Evolutionary conservation across 441 rosid species (phyloP), one percentile per base, ranked within the genome.

Genomic region (Syzygium malaccense): DNA sequence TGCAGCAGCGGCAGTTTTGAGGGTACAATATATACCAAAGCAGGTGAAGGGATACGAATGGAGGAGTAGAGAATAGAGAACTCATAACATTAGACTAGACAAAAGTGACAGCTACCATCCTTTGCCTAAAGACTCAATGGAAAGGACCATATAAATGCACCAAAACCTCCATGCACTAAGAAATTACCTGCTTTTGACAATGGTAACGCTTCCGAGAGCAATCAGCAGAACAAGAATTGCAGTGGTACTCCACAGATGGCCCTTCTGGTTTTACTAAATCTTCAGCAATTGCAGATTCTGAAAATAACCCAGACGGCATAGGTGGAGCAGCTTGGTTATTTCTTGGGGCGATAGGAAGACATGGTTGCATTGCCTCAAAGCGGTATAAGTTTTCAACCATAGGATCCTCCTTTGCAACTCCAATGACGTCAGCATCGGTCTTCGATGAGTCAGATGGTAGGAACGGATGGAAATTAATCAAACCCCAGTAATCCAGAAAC

Each of bases 141-240:
- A 75, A 75, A 75, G 89, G 83, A 75, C 86, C 86, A 64, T 45
- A 55, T 51, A 66, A 17, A 32, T 15, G 55, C 66, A 75, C 51
- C 62, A 71, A 68, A 28, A 51, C 75, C 78, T 88, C 32, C 55
- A n/a, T 86, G 83, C 53, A 87, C n/a, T 54, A 90, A 87, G 79
- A 91, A 91, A 92, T 86, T 87, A 98, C 99, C 99, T 97, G 97
- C 92, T 94, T 98, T 89, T 95, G 99, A 92, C 99, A 98, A 92
- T 98, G 99, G 94, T 95, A 98, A 87, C 98, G 99, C 91, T 96
- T 98, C 92, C 99, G 95, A 85, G 99, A 96, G 93, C 99, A 98
- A 92, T 98, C 99, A 86, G 98, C 97, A 45, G 99, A 96, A 91
- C 99, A 98, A 90, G 97, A 97, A 92, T 98, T 98, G 93, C 99